Evolutionary conservation across 768 basidiomycete species (phyloP), one percentile per base, ranked within the genome.

Genomic region (Lanmaoa rubissima): DNA sequence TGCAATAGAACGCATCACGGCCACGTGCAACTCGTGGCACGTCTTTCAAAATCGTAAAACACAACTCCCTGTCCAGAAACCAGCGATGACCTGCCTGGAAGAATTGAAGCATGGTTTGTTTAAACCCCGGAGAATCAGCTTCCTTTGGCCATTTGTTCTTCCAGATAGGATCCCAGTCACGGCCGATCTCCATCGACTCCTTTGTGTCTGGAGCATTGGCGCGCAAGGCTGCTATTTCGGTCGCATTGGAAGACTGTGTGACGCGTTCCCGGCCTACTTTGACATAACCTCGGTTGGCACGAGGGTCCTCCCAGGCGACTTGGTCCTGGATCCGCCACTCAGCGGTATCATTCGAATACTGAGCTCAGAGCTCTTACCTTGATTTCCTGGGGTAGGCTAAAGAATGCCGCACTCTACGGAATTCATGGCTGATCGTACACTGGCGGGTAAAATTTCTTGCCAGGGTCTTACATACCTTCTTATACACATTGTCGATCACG

Each of bases 171-270:
- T 90, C 90, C 84, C 87, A 88, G 55, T 95, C 91, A 26, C 88
- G 80, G 32, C 93, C 92, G 44, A 95, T 93, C 70, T 95, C 92
- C 85, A 94, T 92, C 9, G 84, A 78, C 70, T 94, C 92, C 71
- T 92, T 92, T 73, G 74, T 84, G 67, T 92, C 92, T 0, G 92
- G 92, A 0, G 92, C 84, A 57, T 83, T 84, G 55, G 74, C 76
- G n/a, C 92, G 84, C 21, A 94, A 74, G 43, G 78, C 70, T 44
- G 85, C 86, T 61, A 94, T 93, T 73, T 92, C 90, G 17, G 77
- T 71, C 11, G 83, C 78, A 70, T 91, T 83, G 34, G 79, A 75
- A 26, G 86, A 85, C 58, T 88, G 87, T 0, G 89, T 90, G 31
- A 91, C 87, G 35, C 88, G 86, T 70, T 95, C 93, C 19, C 92